These are phyloP conservation scores for Ogataea pilisensis DNA, from an alignment of 805 yeast genomes.

Conservation along the genomic window DNA sequence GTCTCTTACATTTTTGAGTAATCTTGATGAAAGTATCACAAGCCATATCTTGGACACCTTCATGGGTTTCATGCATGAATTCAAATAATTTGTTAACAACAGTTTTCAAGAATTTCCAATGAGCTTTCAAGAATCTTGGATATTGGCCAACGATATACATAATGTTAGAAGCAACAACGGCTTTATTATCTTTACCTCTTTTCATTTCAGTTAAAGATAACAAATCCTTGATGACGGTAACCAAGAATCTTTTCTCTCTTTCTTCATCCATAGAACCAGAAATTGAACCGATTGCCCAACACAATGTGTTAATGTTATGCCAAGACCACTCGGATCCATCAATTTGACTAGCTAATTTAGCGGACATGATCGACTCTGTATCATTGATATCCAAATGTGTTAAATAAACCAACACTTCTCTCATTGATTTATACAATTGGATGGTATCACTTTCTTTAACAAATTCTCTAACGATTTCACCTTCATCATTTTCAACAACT, in stretches of 20 bases:
- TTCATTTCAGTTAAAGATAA: conserved; percentile 91
- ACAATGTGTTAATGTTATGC: conserved; percentile 93
- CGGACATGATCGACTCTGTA: conserved; percentile 90
- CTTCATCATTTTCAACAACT: conserved; percentile 96
- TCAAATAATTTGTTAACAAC: conserved; percentile 94
- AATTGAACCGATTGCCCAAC: conserved; percentile 99
- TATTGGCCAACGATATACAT: conserved; percentile 99
- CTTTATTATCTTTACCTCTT: conserved; percentile 96
- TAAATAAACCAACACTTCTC: conserved; percentile 90
- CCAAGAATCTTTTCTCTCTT: conserved; percentile 91
- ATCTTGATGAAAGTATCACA: conserved; percentile 98
- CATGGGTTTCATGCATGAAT: conserved; percentile 99
- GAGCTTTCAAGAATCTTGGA: conserved; percentile 95
- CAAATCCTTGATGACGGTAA: conserved; percentile 87
- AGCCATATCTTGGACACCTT: conserved; percentile 99
- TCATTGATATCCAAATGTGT: conserved; percentile 94
- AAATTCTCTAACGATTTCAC: conserved; percentile 96
- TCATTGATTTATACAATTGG: conserved; percentile 89
- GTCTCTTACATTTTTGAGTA: conserved; percentile 91
- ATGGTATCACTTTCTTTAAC: conserved; percentile 97
- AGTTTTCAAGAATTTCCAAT: conserved; percentile 95
- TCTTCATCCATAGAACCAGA: conserved; percentile 99
- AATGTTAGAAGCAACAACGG: conserved; percentile 98
- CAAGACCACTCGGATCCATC: conserved; percentile 99
- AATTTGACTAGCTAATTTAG: conserved; percentile 84